Base-by-base conservation (phyloP, 495 filamentous ascomycete species). In the Massariosphaeria phaeospora region DNA sequence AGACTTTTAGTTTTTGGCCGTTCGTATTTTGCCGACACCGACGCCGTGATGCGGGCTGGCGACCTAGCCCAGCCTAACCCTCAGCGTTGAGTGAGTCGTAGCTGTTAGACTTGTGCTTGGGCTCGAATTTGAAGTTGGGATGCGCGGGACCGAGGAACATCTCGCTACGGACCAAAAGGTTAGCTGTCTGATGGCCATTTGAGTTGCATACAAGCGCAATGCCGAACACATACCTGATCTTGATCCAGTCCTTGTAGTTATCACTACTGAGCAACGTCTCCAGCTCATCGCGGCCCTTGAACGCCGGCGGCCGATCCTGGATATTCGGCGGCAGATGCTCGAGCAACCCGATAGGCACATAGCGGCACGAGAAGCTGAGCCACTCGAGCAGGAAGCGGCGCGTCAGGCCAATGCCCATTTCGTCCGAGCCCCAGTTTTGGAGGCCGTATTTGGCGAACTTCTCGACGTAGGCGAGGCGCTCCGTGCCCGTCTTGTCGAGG, bases 191-290 rank as follows among this genome's bases (percentile, higher is more conserved):
- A n/a, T n/a, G n/a, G n/a, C n/a, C n/a, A n/a, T n/a, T n/a, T n/a
- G n/a, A n/a, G n/a, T n/a, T n/a, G n/a, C n/a, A n/a, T n/a, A n/a
- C n/a, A n/a, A n/a, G n/a, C n/a, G n/a, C n/a, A n/a, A n/a, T n/a
- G n/a, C n/a, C n/a, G n/a, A n/a, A n/a, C 26, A 53, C 84, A 69
- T 79, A 94, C 89, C 86, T 93, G 65, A 98, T 94, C 76, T 95
- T 97, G 63, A 98, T 87, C 93, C 93, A 98, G 70, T 98, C 93
- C 72, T 82, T 85, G 70, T 94, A 96, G 69, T 97, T 85, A 31
- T 79, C 79, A 72, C 90, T 95, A 9, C 80, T 84, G 71, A 98
- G 72, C 57, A 98, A 71, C 38, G 88, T 94, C 78, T 98, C 93
- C 70, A 97, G 63, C 33, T 97, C 93, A 70, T 89, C 84, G 47